A percentile compares a stretch with the other conserved stretches of the same genome.
phyloP scores from a whole-genome alignment of 2,329 filamentous ascomycete genomes.

The Aspergillus sp. region DNA sequence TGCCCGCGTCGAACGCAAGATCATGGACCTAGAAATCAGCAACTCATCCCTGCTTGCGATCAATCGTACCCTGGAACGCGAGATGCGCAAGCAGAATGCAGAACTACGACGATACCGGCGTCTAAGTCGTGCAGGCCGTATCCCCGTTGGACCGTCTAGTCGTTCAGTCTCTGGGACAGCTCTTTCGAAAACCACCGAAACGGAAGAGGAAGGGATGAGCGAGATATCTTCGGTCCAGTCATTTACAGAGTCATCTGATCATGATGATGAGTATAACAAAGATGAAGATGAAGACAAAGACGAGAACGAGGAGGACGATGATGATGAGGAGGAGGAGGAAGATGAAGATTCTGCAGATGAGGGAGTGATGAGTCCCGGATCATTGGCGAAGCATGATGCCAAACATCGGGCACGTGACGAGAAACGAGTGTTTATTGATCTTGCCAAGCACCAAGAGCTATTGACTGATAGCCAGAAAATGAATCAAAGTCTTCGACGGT shows the following conservation, averaged over 20 bases:
- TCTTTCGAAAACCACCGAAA: slow-evolving; percentile 41
- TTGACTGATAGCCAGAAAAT: slow-evolving; percentile 88
- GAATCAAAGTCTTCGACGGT: slow-evolving; percentile 87
- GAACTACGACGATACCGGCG: slow-evolving; percentile 80
- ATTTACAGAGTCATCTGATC: slow-evolving; percentile 32
- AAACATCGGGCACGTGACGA: slow-evolving; percentile 67
- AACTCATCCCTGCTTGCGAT: slow-evolving; percentile 94
- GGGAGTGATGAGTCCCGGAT: slow-evolving; percentile 27
- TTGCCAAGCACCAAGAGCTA: slow-evolving; percentile 81
- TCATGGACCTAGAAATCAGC: slow-evolving; percentile 91
- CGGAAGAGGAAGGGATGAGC: slow-evolving; percentile 27
- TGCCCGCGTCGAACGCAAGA: slow-evolving; percentile 85
- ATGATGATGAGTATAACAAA: slow-evolving; percentile 23
- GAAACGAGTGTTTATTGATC: slow-evolving; percentile 72
- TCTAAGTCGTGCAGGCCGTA: slow-evolving; percentile 71
- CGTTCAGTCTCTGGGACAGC: slow-evolving; percentile 41
- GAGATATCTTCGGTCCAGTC: slow-evolving; percentile 24
- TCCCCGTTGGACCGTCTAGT: slow-evolving; percentile 53
- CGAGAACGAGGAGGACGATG: slow-evolving; percentile 25
- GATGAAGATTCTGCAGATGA: slow-evolving; percentile 36
- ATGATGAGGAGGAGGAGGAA: slow-evolving; percentile 15
- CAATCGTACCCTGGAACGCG: slow-evolving; percentile 84
- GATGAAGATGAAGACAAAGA: slow-evolving; percentile 29
- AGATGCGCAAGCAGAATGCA: slow-evolving; percentile 82
- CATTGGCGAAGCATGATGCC: slow-evolving; percentile 34